Evolutionary conservation across 768 basidiomycete species (phyloP).

Genomic region (Podaxis sp.): DNA sequence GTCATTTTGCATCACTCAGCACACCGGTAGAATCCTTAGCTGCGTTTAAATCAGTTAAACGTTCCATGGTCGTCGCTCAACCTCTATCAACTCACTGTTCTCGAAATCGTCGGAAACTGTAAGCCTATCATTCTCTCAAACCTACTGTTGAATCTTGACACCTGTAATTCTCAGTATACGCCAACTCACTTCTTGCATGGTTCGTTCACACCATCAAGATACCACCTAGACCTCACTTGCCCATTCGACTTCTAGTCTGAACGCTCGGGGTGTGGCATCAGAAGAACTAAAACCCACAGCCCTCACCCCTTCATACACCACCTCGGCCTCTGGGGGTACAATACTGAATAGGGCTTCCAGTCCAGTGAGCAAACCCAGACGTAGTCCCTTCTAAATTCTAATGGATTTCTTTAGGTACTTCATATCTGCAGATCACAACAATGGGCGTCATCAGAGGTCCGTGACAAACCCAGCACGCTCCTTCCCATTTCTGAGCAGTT

Average conservation of each 20-base stretch:
- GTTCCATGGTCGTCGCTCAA: not conserved
- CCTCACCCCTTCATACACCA: not conserved
- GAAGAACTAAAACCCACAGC: not conserved
- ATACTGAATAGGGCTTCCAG: not conserved
- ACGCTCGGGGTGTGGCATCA: constrained; percentile 6
- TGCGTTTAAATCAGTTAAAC: not conserved
- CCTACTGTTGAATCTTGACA: too few species aligned
- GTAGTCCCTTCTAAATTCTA: too few species aligned
- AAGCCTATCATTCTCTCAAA: not conserved
- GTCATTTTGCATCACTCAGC: not conserved
- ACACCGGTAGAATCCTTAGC: not conserved
- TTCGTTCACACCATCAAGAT: not conserved
- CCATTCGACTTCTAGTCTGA: not conserved
- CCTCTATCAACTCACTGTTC: constrained; percentile 10
- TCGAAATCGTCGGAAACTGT: constrained; percentile 8
- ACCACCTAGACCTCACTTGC: not conserved
- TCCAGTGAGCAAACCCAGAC: not conserved
- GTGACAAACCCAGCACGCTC: not conserved
- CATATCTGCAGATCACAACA: not conserved
- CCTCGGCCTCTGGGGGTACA: not conserved
- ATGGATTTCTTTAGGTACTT: not conserved
- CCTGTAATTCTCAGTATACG: not conserved
- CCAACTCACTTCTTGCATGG: constrained; percentile 9
- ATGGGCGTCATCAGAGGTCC: not conserved
- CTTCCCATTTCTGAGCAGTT: not conserved